Evolutionary conservation across 2,329 filamentous ascomycete species (phyloP).

Genomic region (Ceratocystis destructans): DNA sequence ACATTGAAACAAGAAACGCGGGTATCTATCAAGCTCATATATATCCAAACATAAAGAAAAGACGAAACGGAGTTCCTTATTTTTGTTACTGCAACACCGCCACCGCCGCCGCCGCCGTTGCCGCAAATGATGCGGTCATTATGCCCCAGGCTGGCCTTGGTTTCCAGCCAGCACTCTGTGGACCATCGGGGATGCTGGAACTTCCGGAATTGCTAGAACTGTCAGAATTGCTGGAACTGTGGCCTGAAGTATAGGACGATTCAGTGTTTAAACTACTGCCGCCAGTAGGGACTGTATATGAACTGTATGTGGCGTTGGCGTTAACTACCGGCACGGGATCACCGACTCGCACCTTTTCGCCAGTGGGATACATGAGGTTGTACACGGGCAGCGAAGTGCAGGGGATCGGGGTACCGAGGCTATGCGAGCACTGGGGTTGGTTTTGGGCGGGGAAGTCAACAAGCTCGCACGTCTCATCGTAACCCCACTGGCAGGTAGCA

Average conservation of each 20-base stretch:
- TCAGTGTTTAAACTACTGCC: not conserved
- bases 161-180: not conserved
- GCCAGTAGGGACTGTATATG: not conserved
- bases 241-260: not conserved
- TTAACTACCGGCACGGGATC: not conserved
- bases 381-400: constrained; percentile 32
- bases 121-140: not conserved
- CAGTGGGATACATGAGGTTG: constrained; percentile 40
- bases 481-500: constrained; percentile 35
- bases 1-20: not conserved
- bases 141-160: not conserved
- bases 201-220: not conserved
- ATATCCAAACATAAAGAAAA: constrained; percentile 2
- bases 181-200: not conserved
- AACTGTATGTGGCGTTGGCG: constrained; percentile 13
- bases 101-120: not conserved
- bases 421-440: constrained; percentile 38
- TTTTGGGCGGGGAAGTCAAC: constrained; percentile 34
- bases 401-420: constrained; percentile 27
- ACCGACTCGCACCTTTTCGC: constrained; percentile 25
- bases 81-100: not conserved
- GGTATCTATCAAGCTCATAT: constrained; percentile 4
- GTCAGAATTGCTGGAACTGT: not conserved
- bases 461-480: constrained; percentile 38
- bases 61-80: not conserved